phyloP scores from a whole-genome alignment of 108 stramenopile genomes.

The Schizochytrium sp. region DNA sequence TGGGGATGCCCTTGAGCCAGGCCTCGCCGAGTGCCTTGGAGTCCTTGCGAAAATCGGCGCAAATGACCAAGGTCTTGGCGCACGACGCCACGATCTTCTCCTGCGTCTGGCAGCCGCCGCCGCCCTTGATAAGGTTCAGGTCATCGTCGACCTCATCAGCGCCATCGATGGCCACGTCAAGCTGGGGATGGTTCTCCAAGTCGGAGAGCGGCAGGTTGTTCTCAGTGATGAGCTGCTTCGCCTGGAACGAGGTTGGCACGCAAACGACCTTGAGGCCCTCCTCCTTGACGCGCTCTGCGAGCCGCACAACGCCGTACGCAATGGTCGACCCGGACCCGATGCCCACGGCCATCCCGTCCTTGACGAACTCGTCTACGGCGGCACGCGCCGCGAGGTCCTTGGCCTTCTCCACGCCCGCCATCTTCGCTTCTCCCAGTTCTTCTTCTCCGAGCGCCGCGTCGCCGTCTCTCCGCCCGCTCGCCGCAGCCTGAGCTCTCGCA shows the following conservation, averaged over 20 bases:
- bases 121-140: slow-evolving; percentile 84
- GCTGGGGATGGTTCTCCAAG: slow-evolving; percentile 78
- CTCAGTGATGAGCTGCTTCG: slow-evolving; percentile 68
- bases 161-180: slow-evolving; percentile 98
- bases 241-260: slow-evolving; percentile 92
- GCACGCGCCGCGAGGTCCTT: slow-evolving; percentile 9
- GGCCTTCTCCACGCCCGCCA: not conserved
- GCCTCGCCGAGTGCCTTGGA: slow-evolving; percentile 41
- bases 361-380: slow-evolving; percentile 55
- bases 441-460: too few relatives aligned
- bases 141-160: slow-evolving; percentile 92
- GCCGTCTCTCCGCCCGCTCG: too few relatives aligned
- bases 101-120: slow-evolving; percentile 24
- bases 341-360: slow-evolving; percentile 91
- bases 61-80: slow-evolving; percentile 62
- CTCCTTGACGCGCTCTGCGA: slow-evolving; percentile 73
- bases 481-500: too few relatives aligned
- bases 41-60: slow-evolving; percentile 92
- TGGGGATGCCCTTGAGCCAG: slow-evolving; percentile 23
- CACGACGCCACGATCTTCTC: slow-evolving; percentile 30
- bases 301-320: slow-evolving; percentile 94
- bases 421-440: not conserved
- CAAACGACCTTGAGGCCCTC: slow-evolving; percentile 84
- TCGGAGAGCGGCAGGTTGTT: slow-evolving; percentile 87
- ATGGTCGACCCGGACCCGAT: slow-evolving; percentile 97